phyloP scores from a whole-genome alignment of 148 eudicot species.

The Nepenthes mirabilis region DNA sequence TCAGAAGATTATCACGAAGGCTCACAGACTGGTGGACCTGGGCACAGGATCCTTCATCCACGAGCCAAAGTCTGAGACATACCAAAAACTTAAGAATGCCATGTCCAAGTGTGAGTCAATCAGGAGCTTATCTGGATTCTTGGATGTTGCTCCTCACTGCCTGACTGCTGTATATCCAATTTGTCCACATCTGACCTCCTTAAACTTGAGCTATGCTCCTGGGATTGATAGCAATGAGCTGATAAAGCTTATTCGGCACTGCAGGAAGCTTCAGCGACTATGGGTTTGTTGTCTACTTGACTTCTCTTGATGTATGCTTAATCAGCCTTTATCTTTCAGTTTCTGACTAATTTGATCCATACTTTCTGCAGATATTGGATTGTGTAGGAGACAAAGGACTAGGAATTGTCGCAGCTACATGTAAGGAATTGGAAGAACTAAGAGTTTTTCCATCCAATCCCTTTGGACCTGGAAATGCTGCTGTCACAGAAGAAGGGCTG shows the following conservation, averaged over 20 bases:
- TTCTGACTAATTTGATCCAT: neutral
- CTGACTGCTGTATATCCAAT: conserved; percentile 59
- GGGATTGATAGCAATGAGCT: conserved; percentile 51
- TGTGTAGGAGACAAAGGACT: conserved; percentile 73
- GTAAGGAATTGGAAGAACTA: conserved; percentile 74
- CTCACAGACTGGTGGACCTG: conserved; percentile 59
- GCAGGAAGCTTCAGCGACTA: conserved; percentile 56
- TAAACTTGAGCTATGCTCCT: conserved; percentile 78
- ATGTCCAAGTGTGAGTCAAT: conserved; percentile 46
- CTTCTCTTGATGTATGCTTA: neutral
- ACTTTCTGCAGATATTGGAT: conserved; percentile 41
- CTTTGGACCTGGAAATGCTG: conserved; percentile 31
- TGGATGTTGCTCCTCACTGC: conserved; percentile 46
- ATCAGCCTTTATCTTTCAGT: neutral
- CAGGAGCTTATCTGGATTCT: conserved; percentile 65
- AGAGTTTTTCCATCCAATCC: conserved; percentile 75
- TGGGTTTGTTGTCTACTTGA: conserved; percentile 35
- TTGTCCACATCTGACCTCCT: conserved; percentile 41
- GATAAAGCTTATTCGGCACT: conserved; percentile 50
- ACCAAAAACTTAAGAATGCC: conserved; percentile 21
- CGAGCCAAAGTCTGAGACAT: conserved; percentile 50
- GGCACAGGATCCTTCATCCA: conserved; percentile 59
- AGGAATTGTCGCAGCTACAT: conserved; percentile 45
- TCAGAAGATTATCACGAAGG: conserved; percentile 40
- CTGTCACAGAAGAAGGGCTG: conserved; percentile 71